These are phyloP conservation scores for Thraustochytrium sp. DNA, from an alignment of 352 stramenopile species.

Conservation along the genomic window DNA sequence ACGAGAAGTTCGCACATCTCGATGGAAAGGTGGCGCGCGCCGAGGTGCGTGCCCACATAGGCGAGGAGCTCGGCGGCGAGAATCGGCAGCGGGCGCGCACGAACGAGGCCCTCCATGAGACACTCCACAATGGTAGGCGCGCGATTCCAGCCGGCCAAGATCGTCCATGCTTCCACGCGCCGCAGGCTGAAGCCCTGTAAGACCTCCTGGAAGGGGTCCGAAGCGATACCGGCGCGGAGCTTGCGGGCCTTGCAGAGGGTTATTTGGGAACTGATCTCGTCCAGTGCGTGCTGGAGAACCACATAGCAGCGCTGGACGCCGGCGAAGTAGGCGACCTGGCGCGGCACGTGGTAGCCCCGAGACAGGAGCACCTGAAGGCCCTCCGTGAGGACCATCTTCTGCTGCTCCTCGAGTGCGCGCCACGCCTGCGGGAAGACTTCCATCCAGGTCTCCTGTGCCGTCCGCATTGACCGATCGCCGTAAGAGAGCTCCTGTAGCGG, in stretches of 20 bases:
- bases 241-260: background rate
- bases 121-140: background rate
- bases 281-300: background rate
- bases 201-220: constrained; percentile 22
- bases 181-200: background rate
- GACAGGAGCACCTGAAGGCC: constrained; percentile 8
- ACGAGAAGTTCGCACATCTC: background rate
- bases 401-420: constrained; percentile 28
- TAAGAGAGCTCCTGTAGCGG: constrained; percentile 11
- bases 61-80: background rate
- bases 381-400: constrained; percentile 37
- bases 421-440: constrained; percentile 30
- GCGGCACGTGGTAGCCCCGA: background rate
- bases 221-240: background rate
- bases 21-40: background rate
- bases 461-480: background rate
- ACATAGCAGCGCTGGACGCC: constrained; percentile 4
- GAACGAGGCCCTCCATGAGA: constrained; percentile 1
- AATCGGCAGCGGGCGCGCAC: background rate
- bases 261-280: background rate
- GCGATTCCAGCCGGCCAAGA: background rate
- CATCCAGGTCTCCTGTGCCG: background rate
- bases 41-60: background rate
- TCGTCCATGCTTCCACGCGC: background rate
- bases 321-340: background rate